Conservation (phyloP, 441 rosid genomes). For the Erodium texanum region DNA sequence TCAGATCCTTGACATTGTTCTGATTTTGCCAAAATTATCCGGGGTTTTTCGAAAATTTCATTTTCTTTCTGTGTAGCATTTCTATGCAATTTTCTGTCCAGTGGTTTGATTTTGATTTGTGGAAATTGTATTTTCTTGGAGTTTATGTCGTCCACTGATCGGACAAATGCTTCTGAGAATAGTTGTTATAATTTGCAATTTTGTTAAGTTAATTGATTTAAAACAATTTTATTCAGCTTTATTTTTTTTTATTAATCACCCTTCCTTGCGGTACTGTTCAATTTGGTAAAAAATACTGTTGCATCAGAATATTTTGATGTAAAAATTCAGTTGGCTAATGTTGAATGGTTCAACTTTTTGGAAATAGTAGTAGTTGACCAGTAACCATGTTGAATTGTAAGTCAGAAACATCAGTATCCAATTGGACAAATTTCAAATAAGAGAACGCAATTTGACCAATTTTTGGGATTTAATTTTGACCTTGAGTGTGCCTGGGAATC, state of each 20-base stretch:
- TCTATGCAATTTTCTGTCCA: background rate
- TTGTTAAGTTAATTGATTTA: background rate
- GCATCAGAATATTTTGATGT: conserved; percentile 3
- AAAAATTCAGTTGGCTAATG: conserved; percentile 7
- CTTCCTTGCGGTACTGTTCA: background rate
- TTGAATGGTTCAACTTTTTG: conserved; percentile 10
- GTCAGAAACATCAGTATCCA: background rate
- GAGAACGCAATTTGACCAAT: conserved; percentile 19
- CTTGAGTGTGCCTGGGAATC: conserved; percentile 14
- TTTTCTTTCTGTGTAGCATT: background rate
- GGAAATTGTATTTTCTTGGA: background rate
- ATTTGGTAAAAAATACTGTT: background rate
- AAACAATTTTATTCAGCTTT: background rate
- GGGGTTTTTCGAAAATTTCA: background rate
- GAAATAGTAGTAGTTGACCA: conserved; percentile 15
- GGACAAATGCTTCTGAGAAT: conserved; percentile 4
- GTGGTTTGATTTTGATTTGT: background rate
- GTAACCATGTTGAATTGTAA: conserved; percentile 8
- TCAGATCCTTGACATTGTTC: conserved; percentile 42
- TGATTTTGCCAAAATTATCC: conserved; percentile 13
- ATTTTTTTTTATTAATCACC: background rate
- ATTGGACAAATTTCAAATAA: background rate
- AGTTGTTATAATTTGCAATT: background rate
- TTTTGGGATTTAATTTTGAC: conserved; percentile 22
- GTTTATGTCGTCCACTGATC: background rate